Evolutionary conservation across 2,329 filamentous ascomycete species (phyloP), one percentile per base, ranked within the genome.

Genomic region (Colletotrichum scovillei): DNA sequence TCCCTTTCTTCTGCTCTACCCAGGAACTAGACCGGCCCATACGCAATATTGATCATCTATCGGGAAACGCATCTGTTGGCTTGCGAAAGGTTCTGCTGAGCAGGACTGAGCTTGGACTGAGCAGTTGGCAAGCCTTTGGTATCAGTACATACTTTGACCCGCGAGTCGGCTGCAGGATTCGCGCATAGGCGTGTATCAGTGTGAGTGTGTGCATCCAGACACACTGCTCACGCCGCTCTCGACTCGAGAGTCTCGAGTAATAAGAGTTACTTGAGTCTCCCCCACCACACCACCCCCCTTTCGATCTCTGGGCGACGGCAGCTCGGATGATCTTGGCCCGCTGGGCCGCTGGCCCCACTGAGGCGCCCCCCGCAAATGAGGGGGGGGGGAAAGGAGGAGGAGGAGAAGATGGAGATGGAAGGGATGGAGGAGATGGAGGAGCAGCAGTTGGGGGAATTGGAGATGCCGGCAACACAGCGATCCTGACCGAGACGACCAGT

Each of bases 261-360:
- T 42, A 42, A 19, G 38, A 26, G 35, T 38, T 62, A 38, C 46
- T 57, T 19, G 24, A 49, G 42, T 49, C 42, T 49, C 42, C 42
- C 42, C 42, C 16, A 19, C 42, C 16, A 49, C 42, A 19, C 42
- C 14, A 9, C 42, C 28, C 67, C n/a, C 30, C 26, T 35, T n/a
- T 16, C 42, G 38, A 72, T 49, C 52, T 69, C 65, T 55, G 66
- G 65, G 42, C 65, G 60, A 60, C 70, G 70, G 59, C 70, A 69
- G 70, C 71, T 66, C 73, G 73, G 71, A 75, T 75, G 74, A 73
- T 75, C 65, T 67, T 75, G 69, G 74, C 74, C 72, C 74, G 72
- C 65, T 75, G 69, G 74, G 72, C 72, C 69, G 69, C 69, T 73
- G 74, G 74, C 65, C 74, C 74, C 65, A 75, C 68, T 12, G 72